Percentiles rank a stretch among this genome's conserved stretches.
These are phyloP conservation scores for Candida khao-thaluensis DNA, from an alignment of 805 yeast species.

Conservation along the genomic window DNA sequence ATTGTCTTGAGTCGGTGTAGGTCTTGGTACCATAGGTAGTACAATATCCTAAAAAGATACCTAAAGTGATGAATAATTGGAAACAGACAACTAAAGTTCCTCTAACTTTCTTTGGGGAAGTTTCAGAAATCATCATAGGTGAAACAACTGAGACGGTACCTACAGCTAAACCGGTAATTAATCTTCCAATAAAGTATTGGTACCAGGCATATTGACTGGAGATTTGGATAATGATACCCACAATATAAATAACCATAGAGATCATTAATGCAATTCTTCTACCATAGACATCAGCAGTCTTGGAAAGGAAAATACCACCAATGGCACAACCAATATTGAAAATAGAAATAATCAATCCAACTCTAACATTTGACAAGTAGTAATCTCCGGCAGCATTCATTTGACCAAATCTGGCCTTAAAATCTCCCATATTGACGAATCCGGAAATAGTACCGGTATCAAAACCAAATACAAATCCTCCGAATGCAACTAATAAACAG, in stretches of 20 bases:
- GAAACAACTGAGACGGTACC: constrained; percentile 70
- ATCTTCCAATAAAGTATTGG: constrained; percentile 64
- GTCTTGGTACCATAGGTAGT: constrained; percentile 61
- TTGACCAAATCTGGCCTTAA: constrained; percentile 51
- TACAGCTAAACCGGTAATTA: constrained; percentile 71
- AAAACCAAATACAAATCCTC: constrained; percentile 76
- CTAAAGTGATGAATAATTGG: constrained; percentile 68
- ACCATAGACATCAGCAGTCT: constrained; percentile 58
- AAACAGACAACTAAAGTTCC: constrained; percentile 68
- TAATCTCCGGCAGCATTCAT: constrained; percentile 35
- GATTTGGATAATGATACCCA: constrained; percentile 62
- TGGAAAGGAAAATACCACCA: constrained; percentile 62
- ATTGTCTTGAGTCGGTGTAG: constrained; percentile 51
- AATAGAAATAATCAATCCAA: constrained; percentile 52
- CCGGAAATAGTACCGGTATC: constrained; percentile 80
- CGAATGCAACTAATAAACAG: constrained; percentile 63
- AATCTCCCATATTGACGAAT: constrained; percentile 60
- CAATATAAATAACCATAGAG: constrained; percentile 54
- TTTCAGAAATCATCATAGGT: constrained; percentile 66
- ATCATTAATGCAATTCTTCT: constrained; percentile 55
- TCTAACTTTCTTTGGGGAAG: constrained; percentile 68
- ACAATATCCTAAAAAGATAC: constrained; percentile 70
- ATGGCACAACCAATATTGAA: constrained; percentile 72
- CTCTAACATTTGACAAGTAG: constrained; percentile 43
- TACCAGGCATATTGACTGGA: constrained; percentile 55